These are phyloP conservation scores for Apiotrichum gamsii DNA, from an alignment of 1,284 basidiomycete species.

Conservation along the genomic window DNA sequence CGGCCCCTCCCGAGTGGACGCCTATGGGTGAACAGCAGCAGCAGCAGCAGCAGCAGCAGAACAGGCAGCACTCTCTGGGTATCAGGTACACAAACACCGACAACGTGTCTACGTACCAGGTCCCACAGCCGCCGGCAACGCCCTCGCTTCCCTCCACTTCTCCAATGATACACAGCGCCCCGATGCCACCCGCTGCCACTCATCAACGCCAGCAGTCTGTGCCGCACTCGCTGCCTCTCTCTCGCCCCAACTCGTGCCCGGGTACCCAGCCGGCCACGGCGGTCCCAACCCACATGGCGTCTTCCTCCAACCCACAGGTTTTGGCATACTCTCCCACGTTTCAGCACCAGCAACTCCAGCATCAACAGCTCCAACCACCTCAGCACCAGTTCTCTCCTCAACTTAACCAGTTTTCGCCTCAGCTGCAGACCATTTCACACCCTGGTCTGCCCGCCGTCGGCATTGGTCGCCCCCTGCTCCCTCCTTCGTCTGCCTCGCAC, in stretches of 20 bases:
- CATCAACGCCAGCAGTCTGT: not conserved
- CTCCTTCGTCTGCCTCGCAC: conserved; percentile 7
- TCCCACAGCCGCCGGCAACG: conserved; percentile 2
- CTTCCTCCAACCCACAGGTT: conserved; percentile 1
- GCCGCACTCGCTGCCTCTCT: not conserved
- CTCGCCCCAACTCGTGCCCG: conserved; percentile 1
- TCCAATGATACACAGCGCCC: not conserved
- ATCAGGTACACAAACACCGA: not conserved
- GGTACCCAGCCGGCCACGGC: not conserved
- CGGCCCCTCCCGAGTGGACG: conserved; percentile 9
- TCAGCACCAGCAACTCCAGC: conserved; percentile 1
- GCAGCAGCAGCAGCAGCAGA: no score
- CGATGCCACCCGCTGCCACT: not conserved
- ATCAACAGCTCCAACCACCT: conserved; percentile 2
- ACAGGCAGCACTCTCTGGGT: no score
- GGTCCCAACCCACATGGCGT: not conserved
- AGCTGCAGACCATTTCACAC: not conserved
- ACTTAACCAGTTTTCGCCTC: not conserved
- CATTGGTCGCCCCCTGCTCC: conserved; percentile 8
- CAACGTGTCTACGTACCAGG: conserved; percentile 3
- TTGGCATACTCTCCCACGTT: no score
- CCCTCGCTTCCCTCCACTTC: conserved; percentile 4
- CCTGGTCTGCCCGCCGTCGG: conserved; percentile 3
- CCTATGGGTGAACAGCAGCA: not conserved
- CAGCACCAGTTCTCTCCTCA: not conserved